Conservation (phyloP, 2,329 filamentous ascomycete species). For the Alternaria viburni region DNA sequence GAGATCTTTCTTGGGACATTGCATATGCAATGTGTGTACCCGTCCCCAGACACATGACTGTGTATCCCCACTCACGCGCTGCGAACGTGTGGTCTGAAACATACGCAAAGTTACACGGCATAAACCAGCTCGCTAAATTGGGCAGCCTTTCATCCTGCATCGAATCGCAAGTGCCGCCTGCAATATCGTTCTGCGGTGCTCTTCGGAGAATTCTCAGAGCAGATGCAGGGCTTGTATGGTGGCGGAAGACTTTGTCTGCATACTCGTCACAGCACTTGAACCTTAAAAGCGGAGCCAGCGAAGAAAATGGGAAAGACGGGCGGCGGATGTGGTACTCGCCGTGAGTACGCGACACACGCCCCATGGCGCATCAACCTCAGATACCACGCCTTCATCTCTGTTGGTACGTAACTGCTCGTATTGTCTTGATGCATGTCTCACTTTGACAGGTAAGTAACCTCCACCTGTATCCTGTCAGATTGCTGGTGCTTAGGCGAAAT, state of each 20-base stretch:
- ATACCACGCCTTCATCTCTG: neutral
- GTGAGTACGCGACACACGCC: neutral
- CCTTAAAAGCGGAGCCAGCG: neutral
- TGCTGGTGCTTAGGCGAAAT: slow-evolving; percentile 2
- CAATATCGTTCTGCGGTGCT: slow-evolving; percentile 12
- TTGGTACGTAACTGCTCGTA: slow-evolving; percentile 4
- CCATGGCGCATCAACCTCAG: neutral
- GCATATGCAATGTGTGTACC: slow-evolving; percentile 21
- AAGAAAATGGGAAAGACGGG: neutral
- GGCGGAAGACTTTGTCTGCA: slow-evolving; percentile 7
- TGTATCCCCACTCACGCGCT: slow-evolving; percentile 12
- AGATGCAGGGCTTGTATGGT: slow-evolving; percentile 13
- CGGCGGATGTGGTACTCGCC: neutral
- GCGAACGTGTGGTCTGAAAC: slow-evolving; percentile 22
- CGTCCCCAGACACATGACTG: slow-evolving; percentile 16
- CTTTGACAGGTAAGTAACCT: slow-evolving; percentile 1
- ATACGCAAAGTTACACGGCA: slow-evolving; percentile 8
- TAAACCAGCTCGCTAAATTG: slow-evolving; percentile 4
- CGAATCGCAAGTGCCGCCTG: slow-evolving; percentile 5
- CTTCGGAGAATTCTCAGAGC: slow-evolving; percentile 5
- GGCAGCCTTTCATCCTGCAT: neutral
- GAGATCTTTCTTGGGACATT: slow-evolving; percentile 17
- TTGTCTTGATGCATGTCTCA: slow-evolving; percentile 8
- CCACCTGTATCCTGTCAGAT: slow-evolving; percentile 10
- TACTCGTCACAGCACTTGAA: slow-evolving; percentile 8